These are phyloP conservation scores for Trichosporon sp. DNA, from an alignment of 1,284 basidiomycete genomes.

Conservation along the genomic window DNA sequence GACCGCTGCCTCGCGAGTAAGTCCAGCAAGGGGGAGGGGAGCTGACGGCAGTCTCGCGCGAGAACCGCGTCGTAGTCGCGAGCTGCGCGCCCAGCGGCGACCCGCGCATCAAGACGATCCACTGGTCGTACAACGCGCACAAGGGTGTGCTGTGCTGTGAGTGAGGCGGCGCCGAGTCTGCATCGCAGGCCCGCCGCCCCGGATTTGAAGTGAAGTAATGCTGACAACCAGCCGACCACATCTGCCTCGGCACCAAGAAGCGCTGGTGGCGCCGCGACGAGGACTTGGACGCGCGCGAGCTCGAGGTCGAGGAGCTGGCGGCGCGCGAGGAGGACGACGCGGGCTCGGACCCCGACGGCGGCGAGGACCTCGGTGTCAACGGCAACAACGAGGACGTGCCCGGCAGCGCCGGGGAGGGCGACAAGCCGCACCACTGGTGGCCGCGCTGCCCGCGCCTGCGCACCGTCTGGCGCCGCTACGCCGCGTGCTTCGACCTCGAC, in stretches of 20 bases:
- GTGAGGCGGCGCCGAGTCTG: not conserved
- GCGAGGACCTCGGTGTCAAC: not conserved
- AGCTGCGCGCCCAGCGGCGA: not conserved
- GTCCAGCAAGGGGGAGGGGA: not conserved
- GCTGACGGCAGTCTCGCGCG: not conserved
- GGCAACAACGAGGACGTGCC: not conserved
- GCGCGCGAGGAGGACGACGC: not conserved
- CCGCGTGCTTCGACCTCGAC: not conserved
- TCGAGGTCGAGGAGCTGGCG: not conserved
- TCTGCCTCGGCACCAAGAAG: not conserved
- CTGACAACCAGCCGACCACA: not conserved
- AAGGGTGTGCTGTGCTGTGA: not conserved
- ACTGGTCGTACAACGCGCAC: not conserved
- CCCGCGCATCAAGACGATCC: not conserved
- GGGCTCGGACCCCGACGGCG: not conserved
- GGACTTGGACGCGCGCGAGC: not conserved
- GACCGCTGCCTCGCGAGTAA: not conserved
- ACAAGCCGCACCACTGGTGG: not conserved
- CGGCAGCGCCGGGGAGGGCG: not conserved
- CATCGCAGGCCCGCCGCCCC: too few relatives aligned
- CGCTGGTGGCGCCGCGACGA: not conserved
- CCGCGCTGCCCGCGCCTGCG: not conserved
- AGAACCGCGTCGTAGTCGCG: not conserved
- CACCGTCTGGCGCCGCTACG: not conserved
- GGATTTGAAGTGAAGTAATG: not conserved